Base-by-base conservation (phyloP, 2,329 filamentous ascomycete genomes). In the Colletotrichum scovillei region DNA sequence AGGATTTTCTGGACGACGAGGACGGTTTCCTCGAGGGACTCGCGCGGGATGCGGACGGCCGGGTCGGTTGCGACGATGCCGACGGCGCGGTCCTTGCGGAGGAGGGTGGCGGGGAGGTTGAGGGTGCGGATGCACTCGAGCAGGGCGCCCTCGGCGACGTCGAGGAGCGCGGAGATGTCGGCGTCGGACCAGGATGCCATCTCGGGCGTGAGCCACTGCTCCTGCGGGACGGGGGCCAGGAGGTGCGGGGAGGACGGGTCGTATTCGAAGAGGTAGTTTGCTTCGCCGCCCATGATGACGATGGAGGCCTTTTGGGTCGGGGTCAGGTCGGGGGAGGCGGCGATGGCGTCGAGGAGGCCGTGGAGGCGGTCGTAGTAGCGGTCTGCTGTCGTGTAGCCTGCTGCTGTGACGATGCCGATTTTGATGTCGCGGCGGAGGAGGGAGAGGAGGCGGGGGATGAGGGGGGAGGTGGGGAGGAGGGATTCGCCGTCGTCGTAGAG, bases 351-450 rank as follows among this genome's bases (percentile, higher is more conserved):
- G 1, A 99, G 89, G 0, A 99, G 89, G 1, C 97, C 97, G 80
- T 95, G 92, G 1, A 99, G 90, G 19, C 97, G 93, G 24, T 90
- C 91, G 81, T 97, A 95, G 86, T 99, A 99, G 76, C 92, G 92
- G 67, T 92, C 90, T 5, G 94, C 94, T 49, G 96, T 93, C 0
- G 94, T 96, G 84, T 99, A 99, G 22, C 97, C 97, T 1, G 97
- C 97, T 1, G 97, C 97, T 0, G 97, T 99, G 64, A 99, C 97
- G 79, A 99, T 98, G 63, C 95, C 97, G 77, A 99, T 92, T 77
- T 93, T 93, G 76, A 96, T 94, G 73, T 93, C 92, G 76, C 92
- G 92, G 59, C 88, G 88, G 77, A 99, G 89, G 19, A 99, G 91
- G 74, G 92, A 91, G 86, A 74, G 60, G 42, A 22, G 22, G 26